Percentiles rank a stretch among this genome's conserved stretches.
phyloP scores from a whole-genome alignment of 257 asterid species.

The Hygrophila difformis region DNA sequence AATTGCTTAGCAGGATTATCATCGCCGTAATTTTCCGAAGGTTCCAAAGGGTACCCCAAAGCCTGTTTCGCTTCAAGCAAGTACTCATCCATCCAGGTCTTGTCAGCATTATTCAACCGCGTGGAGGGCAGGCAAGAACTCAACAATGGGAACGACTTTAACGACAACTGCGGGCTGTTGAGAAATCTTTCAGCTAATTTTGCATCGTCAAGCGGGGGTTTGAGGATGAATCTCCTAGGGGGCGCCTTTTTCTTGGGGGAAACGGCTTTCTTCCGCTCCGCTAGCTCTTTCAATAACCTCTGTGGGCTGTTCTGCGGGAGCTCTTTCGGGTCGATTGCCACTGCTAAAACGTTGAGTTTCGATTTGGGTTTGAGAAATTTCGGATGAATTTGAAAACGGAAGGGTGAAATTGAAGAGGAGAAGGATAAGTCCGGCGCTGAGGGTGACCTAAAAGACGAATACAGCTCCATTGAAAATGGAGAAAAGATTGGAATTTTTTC shows the following conservation, averaged over 20 bases:
- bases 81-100: constrained; percentile 85
- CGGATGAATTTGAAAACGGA: constrained; percentile 50
- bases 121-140: constrained; percentile 88
- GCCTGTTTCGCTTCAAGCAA: constrained; percentile 89
- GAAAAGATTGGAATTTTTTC: not conserved
- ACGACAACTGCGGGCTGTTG: constrained; percentile 84
- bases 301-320: constrained; percentile 94
- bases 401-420: constrained; percentile 56
- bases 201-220: constrained; percentile 79
- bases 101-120: constrained; percentile 71
- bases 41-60: constrained; percentile 84
- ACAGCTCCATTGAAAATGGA: constrained; percentile 50
- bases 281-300: constrained; percentile 76
- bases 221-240: constrained; percentile 71
- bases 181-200: constrained; percentile 73
- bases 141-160: constrained; percentile 74
- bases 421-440: constrained; percentile 52
- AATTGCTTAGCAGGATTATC: constrained; percentile 93
- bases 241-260: constrained; percentile 72
- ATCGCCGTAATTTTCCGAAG: constrained; percentile 62
- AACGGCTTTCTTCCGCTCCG: constrained; percentile 61
- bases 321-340: constrained; percentile 67
- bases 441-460: constrained; percentile 47
- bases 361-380: constrained; percentile 30
- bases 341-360: constrained; percentile 36